Evolutionary conservation across 352 stramenopile species (phyloP).

Genomic region (Phytopythium aichiense): DNA sequence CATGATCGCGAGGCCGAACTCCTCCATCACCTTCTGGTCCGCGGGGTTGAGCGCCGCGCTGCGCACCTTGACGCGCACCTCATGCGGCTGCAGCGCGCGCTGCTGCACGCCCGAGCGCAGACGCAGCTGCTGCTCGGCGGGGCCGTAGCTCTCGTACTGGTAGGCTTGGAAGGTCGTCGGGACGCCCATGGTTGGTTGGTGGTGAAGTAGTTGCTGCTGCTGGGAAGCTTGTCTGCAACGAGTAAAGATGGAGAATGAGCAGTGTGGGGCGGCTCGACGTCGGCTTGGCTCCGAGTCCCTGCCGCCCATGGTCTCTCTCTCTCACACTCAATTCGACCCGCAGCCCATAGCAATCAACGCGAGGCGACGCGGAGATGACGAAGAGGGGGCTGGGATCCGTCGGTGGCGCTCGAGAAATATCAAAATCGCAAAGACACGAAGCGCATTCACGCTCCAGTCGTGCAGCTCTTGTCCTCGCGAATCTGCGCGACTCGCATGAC

Average conservation of each 20-base stretch:
- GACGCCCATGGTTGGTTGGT: constrained; percentile 14
- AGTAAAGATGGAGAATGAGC: constrained; percentile 6
- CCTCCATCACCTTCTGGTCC: constrained; percentile 55
- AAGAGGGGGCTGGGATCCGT: background rate
- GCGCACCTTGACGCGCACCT: constrained; percentile 60
- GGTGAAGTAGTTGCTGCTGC: background rate
- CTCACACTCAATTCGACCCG: background rate
- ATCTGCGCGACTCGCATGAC: constrained; percentile 2
- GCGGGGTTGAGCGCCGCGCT: constrained; percentile 60
- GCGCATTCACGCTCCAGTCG: background rate
- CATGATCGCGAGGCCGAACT: constrained; percentile 23
- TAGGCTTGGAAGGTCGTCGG: constrained; percentile 27
- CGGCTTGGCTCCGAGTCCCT: background rate
- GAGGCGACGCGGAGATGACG: background rate
- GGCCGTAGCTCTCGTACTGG: constrained; percentile 20
- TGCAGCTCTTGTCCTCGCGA: background rate
- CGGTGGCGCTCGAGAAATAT: background rate
- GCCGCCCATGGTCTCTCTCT: background rate
- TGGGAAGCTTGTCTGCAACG: constrained; percentile 4
- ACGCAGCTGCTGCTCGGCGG: constrained; percentile 12
- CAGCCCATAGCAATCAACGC: background rate
- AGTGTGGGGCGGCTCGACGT: background rate
- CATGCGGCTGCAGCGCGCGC: constrained; percentile 12
- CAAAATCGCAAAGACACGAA: background rate
- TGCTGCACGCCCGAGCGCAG: constrained; percentile 14